Evolutionary conservation across 176 grass and related monocot genomes (phyloP).

Genomic region (Eleusine indica): DNA sequence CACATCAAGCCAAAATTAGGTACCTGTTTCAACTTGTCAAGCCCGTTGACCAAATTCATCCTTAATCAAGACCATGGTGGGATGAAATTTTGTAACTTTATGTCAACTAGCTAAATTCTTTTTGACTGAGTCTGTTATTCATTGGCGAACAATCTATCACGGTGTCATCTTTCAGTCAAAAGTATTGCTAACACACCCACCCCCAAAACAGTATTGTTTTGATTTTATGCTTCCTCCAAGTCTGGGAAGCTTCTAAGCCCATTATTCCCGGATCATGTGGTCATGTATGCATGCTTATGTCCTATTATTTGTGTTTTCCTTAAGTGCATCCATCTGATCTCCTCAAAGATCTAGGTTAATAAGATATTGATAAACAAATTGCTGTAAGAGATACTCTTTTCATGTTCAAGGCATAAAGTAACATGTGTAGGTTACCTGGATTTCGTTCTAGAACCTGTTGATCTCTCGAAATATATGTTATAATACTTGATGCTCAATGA

Average conservation of each 20-base stretch:
- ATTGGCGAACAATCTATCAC: neutral
- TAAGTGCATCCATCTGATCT: neutral
- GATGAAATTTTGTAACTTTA: neutral
- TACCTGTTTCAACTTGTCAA: constrained; percentile 24
- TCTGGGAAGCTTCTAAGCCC: neutral
- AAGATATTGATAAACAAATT: neutral
- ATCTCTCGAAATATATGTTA: neutral
- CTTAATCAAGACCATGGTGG: neutral
- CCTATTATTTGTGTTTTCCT: neutral
- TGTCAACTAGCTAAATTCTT: constrained; percentile 29
- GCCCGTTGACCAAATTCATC: constrained; percentile 1
- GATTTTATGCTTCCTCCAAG: neutral
- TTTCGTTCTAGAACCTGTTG: neutral
- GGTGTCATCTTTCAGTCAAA: neutral
- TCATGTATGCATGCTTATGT: neutral
- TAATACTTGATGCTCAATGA: no score
- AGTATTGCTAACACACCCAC: neutral
- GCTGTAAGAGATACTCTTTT: neutral
- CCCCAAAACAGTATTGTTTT: neutral
- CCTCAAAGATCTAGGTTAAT: neutral
- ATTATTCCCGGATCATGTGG: neutral
- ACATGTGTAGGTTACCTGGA: neutral
- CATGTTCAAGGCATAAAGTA: neutral
- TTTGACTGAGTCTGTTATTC: neutral
- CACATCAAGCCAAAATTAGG: constrained; percentile 14